Conservation (phyloP, 2,329 filamentous ascomycete species). For the Xylaria sp. region DNA sequence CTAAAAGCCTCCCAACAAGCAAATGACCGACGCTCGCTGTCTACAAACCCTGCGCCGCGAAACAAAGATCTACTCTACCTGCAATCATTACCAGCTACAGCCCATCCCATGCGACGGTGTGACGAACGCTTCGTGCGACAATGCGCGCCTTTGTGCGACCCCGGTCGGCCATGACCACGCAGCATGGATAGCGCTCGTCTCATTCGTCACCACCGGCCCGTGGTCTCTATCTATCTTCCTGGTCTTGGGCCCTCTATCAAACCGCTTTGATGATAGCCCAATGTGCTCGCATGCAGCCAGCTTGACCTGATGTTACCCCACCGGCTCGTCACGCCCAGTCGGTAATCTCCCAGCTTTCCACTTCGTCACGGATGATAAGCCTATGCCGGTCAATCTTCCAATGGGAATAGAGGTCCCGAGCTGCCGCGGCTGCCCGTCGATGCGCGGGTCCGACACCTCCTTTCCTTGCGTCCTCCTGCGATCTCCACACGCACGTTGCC, state of each 20-base stretch:
- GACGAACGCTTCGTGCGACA: constrained; percentile 19
- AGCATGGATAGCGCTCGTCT: constrained; percentile 18
- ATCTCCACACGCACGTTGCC: constrained; percentile 80
- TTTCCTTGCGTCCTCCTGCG: constrained; percentile 67
- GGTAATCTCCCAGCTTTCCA: constrained; percentile 70
- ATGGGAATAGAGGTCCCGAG: constrained; percentile 70
- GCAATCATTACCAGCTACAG: constrained; percentile 24
- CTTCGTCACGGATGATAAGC: constrained; percentile 74
- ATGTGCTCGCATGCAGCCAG: constrained; percentile 41
- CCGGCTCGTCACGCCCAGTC: constrained; percentile 61
- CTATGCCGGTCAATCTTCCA: constrained; percentile 78
- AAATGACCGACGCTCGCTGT: constrained; percentile 26
- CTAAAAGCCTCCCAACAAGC: constrained; percentile 29
- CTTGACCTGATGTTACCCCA: constrained; percentile 43
- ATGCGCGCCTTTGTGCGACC: constrained; percentile 24
- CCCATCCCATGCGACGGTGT: constrained; percentile 26
- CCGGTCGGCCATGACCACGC: constrained; percentile 23
- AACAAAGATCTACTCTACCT: constrained; percentile 42
- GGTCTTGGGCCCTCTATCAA: constrained; percentile 30
- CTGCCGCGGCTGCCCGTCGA: constrained; percentile 72
- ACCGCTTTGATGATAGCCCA: constrained; percentile 32
- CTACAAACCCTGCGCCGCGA: constrained; percentile 34
- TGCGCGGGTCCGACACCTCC: constrained; percentile 71
- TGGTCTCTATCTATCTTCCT: constrained; percentile 26
- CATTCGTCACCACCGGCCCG: constrained; percentile 32